Evolutionary conservation across 2,329 filamentous ascomycete genomes (phyloP), one percentile per base, ranked within the genome.

Genomic region (Nannizziopsis arthrosporioides): DNA sequence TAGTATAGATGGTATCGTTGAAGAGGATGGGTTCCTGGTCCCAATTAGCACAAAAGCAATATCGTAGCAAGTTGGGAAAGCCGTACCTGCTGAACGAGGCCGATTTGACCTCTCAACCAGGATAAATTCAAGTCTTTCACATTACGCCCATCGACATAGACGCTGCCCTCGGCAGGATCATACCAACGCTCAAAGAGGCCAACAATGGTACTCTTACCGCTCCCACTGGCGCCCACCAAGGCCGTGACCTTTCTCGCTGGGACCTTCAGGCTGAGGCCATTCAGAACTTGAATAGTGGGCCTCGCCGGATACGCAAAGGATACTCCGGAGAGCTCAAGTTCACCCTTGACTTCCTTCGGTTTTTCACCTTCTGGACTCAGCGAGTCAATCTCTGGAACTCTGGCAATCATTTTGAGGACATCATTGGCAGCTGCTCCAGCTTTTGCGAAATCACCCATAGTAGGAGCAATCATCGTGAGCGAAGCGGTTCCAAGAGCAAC

Each of bases 11-110:
- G 0, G 84, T 85, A 0, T 82, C 87, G 48, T 80, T 81, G 63
- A 93, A 94, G 0, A 93, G 73, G 0, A 84, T 82, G 1, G 86
- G 86, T 60, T 94, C 87, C 61, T 93, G 86, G 51, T 71, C 62
- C 9, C 10, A 37, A 14, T 44, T 10, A 42, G 43, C 39, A 30
- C 17, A 12, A 2, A 9, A 6, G 15, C 7, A 14, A 9, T 32
- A 35, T 31, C 4, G 9, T 41, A 19, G 5, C 0, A 10, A 15
- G 22, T n/a, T 14, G 19, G 9, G 9, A 15, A 7, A 32, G 15
- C n/a, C 17, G 8, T 54, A 55, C 53, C 42, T 56, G 37, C 75
- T 70, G 8, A 67, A 70, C 47, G 76, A 75, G 47, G 73, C 78
- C 51, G 72, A 71, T 19, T 73, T 61, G 31, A 75, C 68, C 2